Evolutionary conservation across 2,329 filamentous ascomycete genomes (phyloP), one percentile per base, ranked within the genome.

Genomic region (Phaeosphaeriaceae sp.): DNA sequence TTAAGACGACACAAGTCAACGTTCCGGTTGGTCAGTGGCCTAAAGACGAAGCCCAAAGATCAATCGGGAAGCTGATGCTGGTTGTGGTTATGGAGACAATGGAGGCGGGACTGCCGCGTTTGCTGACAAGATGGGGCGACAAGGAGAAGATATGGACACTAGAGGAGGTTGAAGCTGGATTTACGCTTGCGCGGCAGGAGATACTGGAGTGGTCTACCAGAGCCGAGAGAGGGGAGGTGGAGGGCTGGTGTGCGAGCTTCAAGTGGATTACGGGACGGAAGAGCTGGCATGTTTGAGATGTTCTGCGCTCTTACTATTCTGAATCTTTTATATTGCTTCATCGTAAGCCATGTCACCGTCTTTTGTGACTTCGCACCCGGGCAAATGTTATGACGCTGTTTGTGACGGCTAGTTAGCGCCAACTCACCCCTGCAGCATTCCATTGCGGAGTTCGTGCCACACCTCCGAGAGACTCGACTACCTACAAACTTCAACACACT

Each of bases 1-100:
- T 82, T 5, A 68, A 71, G 21, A 76, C 76, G 1, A 75, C 75
- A 2, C 77, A 80, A 48, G 72, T 76, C 59, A 76, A 77, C 42
- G 71, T 76, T 3, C 75, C 74, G 0, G 66, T 77, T 2, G 74
- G 75, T 0, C 67, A 67, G 49, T 77, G 75, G 75, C 65, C 65
- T 1, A 56, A 67, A 2, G 69, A 73, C 51, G 69, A 72, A 47
- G 66, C 70, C 50, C 73, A 76, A 54, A 66, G 65, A 41, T 63
- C 65, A 9, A 65, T 77, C 10, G 75, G 75, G 0, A 77, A 76
- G 58, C 58, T 75, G 51, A 71, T 75, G 57, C 60, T 76, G 7
- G 73, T 77, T 1, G 61, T 70, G 17, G 60, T 74, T 7, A 70
- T 76, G 67, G 75, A 77, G 56, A 66, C 67, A 25, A 62, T 76